Evolutionary conservation across 352 stramenopile genomes (phyloP).

Genomic region (Paralagenidium karlingii): DNA sequence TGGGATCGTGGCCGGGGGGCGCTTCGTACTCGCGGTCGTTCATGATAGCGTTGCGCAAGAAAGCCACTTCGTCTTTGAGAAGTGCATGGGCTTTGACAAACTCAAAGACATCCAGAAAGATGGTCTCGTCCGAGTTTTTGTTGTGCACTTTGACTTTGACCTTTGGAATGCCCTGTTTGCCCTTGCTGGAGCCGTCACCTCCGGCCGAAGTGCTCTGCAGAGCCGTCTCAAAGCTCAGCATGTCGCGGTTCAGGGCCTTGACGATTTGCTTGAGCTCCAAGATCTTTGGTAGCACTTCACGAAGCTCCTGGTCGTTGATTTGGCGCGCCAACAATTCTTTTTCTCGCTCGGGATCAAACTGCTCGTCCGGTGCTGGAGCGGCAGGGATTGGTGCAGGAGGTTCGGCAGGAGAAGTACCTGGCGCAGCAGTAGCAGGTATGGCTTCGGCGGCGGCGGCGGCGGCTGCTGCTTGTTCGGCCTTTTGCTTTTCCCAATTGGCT

Average conservation of each 20-base stretch:
- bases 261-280: constrained; percentile 88
- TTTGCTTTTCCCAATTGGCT: constrained; percentile 78
- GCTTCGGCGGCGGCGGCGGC: constrained; percentile 18
- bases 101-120: constrained; percentile 90
- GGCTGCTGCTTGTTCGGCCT: constrained; percentile 27
- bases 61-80: constrained; percentile 78
- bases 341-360: constrained; percentile 15
- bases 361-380: constrained; percentile 6
- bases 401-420: constrained; percentile 9
- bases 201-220: constrained; percentile 54
- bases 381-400: neutral
- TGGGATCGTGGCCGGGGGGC: constrained; percentile 76
- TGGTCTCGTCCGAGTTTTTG: constrained; percentile 76
- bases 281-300: constrained; percentile 88
- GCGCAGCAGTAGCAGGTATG: too few species aligned
- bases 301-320: constrained; percentile 86
- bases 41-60: constrained; percentile 86
- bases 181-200: constrained; percentile 18
- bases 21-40: constrained; percentile 81
- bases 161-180: constrained; percentile 38
- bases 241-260: constrained; percentile 80
- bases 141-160: constrained; percentile 89
- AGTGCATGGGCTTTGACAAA: constrained; percentile 82
- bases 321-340: constrained; percentile 56
- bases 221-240: constrained; percentile 86